Percentiles rank a stretch among this genome's conserved stretches.
These are phyloP conservation scores for Rhodotorula sp. DNA, from an alignment of 1,284 basidiomycete species.

Conservation along the genomic window DNA sequence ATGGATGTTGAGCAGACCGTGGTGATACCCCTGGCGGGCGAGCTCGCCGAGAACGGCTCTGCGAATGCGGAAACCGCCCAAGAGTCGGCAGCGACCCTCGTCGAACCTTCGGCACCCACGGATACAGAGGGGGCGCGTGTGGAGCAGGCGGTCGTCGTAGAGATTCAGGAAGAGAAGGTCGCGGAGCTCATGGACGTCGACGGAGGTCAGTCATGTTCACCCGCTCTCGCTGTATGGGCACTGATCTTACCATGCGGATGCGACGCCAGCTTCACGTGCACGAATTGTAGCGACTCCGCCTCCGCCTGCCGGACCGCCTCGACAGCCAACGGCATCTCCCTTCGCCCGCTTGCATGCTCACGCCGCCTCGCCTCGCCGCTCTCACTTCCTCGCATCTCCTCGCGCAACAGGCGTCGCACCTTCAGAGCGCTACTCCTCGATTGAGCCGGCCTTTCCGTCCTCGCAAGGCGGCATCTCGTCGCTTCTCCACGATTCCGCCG, in stretches of 20 bases:
- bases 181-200: neutral
- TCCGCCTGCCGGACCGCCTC: too few relatives aligned
- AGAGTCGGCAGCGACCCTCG: neutral
- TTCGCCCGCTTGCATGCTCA: too few relatives aligned
- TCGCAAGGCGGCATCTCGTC: slow-evolving; percentile 7
- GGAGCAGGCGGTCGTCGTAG: neutral
- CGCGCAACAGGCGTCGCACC: neutral
- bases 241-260: neutral
- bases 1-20: neutral
- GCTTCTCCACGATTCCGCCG: neutral
- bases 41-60: neutral
- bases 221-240: neutral
- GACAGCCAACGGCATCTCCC: neutral
- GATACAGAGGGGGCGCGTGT: neutral
- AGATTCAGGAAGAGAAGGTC: neutral
- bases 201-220: neutral
- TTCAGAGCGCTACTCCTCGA: slow-evolving; percentile 14
- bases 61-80: too few relatives aligned
- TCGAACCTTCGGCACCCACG: neutral
- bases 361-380: neutral
- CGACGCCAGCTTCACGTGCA: too few relatives aligned
- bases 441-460: neutral
- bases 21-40: neutral
- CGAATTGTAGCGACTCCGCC: too few relatives aligned
- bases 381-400: neutral